Base-by-base conservation (phyloP, 164 flowering plant genomes). In the Piper betle region DNA sequence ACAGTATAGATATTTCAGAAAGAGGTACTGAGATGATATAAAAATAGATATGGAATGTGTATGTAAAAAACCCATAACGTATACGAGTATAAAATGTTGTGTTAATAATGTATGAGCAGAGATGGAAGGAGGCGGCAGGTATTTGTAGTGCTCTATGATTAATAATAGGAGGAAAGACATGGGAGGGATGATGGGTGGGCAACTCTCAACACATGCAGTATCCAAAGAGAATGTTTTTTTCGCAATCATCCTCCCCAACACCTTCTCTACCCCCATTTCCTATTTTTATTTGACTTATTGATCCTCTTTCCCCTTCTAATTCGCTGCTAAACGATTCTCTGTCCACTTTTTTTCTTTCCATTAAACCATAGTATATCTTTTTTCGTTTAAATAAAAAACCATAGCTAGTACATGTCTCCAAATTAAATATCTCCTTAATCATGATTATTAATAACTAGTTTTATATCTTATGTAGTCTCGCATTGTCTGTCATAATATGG, bases 181-280 rank as follows among this genome's bases (percentile, higher is more conserved):
- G 77, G 79, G 73, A 25, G 66, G 61, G 74, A 77, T 74, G 77
- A 75, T 77, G 81, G 74, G 67, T 67, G 64, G 20, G 17, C 66
- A 82, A 77, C 74, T 75, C 81, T 72, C 69, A 65, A 75, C 81
- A 74, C 82, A 79, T 78, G 81, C 79, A 75, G 73, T 79, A 64
- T 73, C 74, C 62, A 54, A 72, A 73, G 73, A 59, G 80, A 77
- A 73, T 78, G 78, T 77, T 69, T 60, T 70, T 60, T 69, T 73
- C 40, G 79, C 69, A 79, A 81, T 77, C 81, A 79, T 79, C 76
- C 60, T 74, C 53, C 76, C 78, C 79, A 70, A 72, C 64, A 40
- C 53, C 70, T 75, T 72, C 62, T 65, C 64, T 69, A 75, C 75
- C 78, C 1, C 78, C 81, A 73, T 70, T 75, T 77, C 81, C 74